Evolutionary conservation across 257 asterid species (phyloP), one percentile per base, ranked within the genome.

Genomic region (Solanum boliviense): DNA sequence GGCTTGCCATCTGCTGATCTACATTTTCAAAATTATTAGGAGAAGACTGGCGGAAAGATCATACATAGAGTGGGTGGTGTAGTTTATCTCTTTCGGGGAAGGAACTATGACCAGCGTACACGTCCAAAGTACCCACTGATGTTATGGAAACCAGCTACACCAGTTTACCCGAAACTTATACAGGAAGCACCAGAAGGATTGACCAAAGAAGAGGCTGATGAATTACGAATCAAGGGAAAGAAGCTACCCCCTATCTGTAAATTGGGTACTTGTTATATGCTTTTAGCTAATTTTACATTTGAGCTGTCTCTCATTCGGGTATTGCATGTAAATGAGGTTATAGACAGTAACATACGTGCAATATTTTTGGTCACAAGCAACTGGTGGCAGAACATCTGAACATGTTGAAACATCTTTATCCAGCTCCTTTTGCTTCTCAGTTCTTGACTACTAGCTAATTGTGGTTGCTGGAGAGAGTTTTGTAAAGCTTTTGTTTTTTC

Each of bases 61-160:
- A 94, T 97, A 48, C 92, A 90, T 79, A 91, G 98, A 92, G 90
- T 94, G 75, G 99, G 99, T 39, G 99, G 99, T 27, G 94, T 97
- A 67, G 92, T 95, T 41, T 97, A 92, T 91, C 44, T 97, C n/a
- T 97, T 97, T 86, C 96, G 99, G 9, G 99, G 99, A 67, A 95
- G 99, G 93, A 90, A 97, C 89, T 97, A 97, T 83, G 93, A 95
- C 91, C 96, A 90, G 84, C 92, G 82, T 6, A 91, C 91, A 83
- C 98, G 99, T 39, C 99, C 98, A 35, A 88, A 90, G 88, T 91
- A 92, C 21, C 99, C 99, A 1, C 91, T 97, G 88, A 97, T 97
- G 99, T 97, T 97, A 9, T 97, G 99, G 99, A 97, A 95, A 91
- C 99, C 99, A 21, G 99, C 99, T 71, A 90, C 99, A 25, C 99